Base-by-base conservation (phyloP, 495 filamentous ascomycete genomes). In the Aspergillus sparsus region DNA sequence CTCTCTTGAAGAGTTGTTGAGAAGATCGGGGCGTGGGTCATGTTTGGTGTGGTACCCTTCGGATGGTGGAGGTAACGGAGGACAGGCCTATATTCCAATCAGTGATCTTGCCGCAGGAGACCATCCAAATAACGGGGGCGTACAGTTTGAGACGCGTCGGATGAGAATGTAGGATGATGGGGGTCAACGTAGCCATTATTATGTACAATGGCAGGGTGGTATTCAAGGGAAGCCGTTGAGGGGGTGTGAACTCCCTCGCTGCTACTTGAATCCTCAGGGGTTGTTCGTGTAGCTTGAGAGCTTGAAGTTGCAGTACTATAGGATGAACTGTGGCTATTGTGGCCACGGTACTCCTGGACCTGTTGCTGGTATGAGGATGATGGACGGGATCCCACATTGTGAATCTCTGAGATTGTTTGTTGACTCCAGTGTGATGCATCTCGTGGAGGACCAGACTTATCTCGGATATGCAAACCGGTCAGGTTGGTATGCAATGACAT, bases 401-500 rank as follows among this genome's bases (percentile, higher is more conserved):
- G 79, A 18, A 78, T 62, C 51, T 79, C 76, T 1, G 72, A 71
- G 12, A 77, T 72, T 1, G 76, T 78, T 55, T 82, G 82, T 62
- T 83, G 81, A 41, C 78, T 67, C 80, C 81, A 85, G 16, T 71
- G 64, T 10, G 73, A 73, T 9, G 83, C 74, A 55, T 91, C 89
- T 45, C 77, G 72, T 7, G 83, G 80, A 3, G 58, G 33, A n/a
- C 77, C 69, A 7, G 74, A 69, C 37, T 69, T 79, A 72, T 70
- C 83, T 65, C 75, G 62, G 54, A 95, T 86, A 53, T 93, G 89
- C 9, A 94, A 81, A 37, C 87, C 81, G 1, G 85, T 90, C 13
- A 95, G 66, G 18, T 87, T 89, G 35, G 84, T 85, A 61, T 95
- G 89, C 33, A 95, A 70, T 3, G 83, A 83, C 76, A 84, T 86